Base-by-base conservation (phyloP, 2,329 filamentous ascomycete genomes). In the Paecilomyces sp. region DNA sequence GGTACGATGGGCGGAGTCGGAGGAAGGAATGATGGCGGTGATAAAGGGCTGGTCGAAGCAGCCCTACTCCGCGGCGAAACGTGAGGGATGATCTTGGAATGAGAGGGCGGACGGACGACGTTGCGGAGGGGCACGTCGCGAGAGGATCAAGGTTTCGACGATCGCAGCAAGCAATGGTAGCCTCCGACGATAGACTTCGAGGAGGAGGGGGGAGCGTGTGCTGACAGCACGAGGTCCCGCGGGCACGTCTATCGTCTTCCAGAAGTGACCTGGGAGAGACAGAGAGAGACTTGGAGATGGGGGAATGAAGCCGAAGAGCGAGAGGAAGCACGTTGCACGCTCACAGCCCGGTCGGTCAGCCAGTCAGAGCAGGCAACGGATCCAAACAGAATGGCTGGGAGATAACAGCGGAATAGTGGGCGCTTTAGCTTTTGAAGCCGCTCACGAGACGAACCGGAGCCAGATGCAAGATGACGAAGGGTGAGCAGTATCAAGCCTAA, bases 21-120 rank as follows among this genome's bases (percentile, higher is more conserved):
- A 80, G 73, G 86, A 82, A 86, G 90, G 85, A 96, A 97, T 97
- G 79, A 86, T 97, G 91, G 83, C 84, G 81, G 82, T 80, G 70
- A 72, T 78, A 74, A 83, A 82, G 86, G 88, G 89, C 90, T 92
- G 89, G 83, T 78, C 77, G 83, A 84, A 87, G 86, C 87, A 90
- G 87, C 88, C 83, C 87, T 72, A 60, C 11, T 54, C 47, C 30
- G 24, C 47, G 25, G 13, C 24, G 51, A 30, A 9, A 53, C 22
- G 22, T 13, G 51, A 47, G 24, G 25, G 22, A 25, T 53, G 51
- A 53, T 53, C 28, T 25, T 8, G 51, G 24, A 30, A 53, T 53
- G 24, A 30, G 12, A 33, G 31, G 8, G 8, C 25, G 51, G 25
- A 53, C 6, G 51, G 24, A 15, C 24, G 51, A 15, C 24, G 51